Conservation (phyloP, 2,329 filamentous ascomycete genomes). For the Fusarium sp. region DNA sequence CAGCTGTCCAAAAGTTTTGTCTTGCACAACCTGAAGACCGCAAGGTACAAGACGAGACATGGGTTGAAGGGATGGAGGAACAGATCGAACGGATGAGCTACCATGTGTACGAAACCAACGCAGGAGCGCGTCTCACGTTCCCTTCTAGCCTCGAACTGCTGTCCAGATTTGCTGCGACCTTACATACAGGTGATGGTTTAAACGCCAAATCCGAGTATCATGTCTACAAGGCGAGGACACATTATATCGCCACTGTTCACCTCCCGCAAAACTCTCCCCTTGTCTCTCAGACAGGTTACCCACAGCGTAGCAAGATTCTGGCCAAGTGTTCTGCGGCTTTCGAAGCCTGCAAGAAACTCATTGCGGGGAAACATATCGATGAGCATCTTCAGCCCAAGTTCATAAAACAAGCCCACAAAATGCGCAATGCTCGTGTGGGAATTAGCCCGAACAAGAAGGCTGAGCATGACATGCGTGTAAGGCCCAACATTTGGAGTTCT, state of each 20-base stretch:
- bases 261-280: constrained; percentile 82
- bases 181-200: constrained; percentile 52
- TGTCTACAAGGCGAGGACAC: constrained; percentile 64
- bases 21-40: constrained; percentile 78
- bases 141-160: constrained; percentile 78
- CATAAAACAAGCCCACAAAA: constrained; percentile 75
- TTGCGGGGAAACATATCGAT: constrained; percentile 75
- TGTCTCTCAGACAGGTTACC: constrained; percentile 70
- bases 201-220: constrained; percentile 68
- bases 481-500: constrained; percentile 78
- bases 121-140: constrained; percentile 81
- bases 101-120: constrained; percentile 69
- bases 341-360: constrained; percentile 78
- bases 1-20: constrained; percentile 80
- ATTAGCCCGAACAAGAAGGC: constrained; percentile 81
- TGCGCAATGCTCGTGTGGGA: constrained; percentile 88
- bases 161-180: constrained; percentile 76
- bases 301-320: constrained; percentile 75
- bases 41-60: constrained; percentile 52
- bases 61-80: constrained; percentile 26
- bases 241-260: constrained; percentile 81
- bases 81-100: constrained; percentile 48
- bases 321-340: constrained; percentile 93
- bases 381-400: constrained; percentile 79
- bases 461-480: constrained; percentile 80